Evolutionary conservation across 1,139 yeast genomes (phyloP).

Genomic region (Arxiozyma slooffiae): DNA sequence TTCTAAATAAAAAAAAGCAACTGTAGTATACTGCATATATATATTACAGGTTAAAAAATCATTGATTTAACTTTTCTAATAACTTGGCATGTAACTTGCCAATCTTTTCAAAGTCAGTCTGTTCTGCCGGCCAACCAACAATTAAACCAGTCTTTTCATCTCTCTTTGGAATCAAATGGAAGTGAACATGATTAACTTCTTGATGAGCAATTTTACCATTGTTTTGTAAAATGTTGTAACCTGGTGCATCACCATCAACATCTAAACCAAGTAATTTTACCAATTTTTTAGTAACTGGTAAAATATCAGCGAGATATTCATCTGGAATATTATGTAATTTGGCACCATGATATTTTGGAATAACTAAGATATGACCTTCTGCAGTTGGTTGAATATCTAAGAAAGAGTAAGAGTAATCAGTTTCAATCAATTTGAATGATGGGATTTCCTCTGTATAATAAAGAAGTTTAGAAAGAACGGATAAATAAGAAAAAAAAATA

Average conservation of each 20-base stretch:
- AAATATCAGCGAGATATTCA: conserved; percentile 70
- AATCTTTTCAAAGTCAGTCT: conserved; percentile 60
- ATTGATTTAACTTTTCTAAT: conserved; percentile 40
- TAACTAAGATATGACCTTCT: conserved; percentile 75
- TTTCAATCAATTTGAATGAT: conserved; percentile 76
- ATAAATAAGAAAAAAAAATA: background rate
- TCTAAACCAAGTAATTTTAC: conserved; percentile 57
- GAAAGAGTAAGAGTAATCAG: conserved; percentile 69
- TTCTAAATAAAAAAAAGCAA: background rate
- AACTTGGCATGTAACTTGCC: conserved; percentile 57
- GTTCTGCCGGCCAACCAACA: conserved; percentile 85
- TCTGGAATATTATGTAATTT: conserved; percentile 87
- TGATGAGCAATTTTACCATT: conserved; percentile 93
- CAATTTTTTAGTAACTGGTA: conserved; percentile 80
- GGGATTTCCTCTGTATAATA: conserved; percentile 64
- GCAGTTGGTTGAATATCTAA: conserved; percentile 89
- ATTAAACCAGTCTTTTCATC: conserved; percentile 60
- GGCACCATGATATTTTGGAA: conserved; percentile 89
- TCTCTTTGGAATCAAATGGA: conserved; percentile 86
- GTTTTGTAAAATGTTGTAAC: conserved; percentile 82
- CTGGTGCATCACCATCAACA: conserved; percentile 49
- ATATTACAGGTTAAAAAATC: background rate
- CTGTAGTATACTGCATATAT: background rate
- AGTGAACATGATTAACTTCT: conserved; percentile 87
- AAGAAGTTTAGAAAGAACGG: background rate